Conservation (phyloP, 495 filamentous ascomycete genomes). For the Delitschia confertaspora region DNA sequence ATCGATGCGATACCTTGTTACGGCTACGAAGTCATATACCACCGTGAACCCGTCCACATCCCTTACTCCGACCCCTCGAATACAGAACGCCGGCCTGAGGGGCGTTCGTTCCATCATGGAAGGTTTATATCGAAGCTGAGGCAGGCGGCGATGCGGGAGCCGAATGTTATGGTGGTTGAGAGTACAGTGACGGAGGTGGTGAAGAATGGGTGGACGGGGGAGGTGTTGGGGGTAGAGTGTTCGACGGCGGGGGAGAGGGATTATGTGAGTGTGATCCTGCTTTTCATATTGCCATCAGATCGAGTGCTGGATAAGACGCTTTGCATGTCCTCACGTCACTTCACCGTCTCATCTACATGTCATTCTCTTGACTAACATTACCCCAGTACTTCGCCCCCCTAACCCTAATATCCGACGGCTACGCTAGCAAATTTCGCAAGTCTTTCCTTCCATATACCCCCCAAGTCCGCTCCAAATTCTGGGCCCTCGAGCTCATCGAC, state of each 20-base stretch:
- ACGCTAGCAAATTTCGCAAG: slow-evolving; percentile 88
- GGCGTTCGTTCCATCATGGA: slow-evolving; percentile 40
- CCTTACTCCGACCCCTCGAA: slow-evolving; percentile 44
- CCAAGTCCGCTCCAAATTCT: slow-evolving; percentile 72
- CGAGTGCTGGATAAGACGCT: no score
- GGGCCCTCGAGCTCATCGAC: slow-evolving; percentile 84
- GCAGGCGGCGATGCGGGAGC: slow-evolving; percentile 28
- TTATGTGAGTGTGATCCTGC: slow-evolving; percentile 33
- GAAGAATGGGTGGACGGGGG: slow-evolving; percentile 34
- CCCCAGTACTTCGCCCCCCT: slow-evolving; percentile 71
- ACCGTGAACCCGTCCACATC: slow-evolving; percentile 67
- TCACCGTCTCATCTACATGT: no score
- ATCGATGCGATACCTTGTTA: slow-evolving; percentile 77
- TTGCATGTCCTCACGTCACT: no score
- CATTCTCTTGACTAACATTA: no score
- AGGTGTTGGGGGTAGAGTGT: slow-evolving; percentile 66
- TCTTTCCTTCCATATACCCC: slow-evolving; percentile 60
- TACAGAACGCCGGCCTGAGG: slow-evolving; percentile 32
- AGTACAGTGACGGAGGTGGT: slow-evolving; percentile 42
- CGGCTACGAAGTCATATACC: slow-evolving; percentile 83
- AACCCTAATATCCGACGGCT: slow-evolving; percentile 87
- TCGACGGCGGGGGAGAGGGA: slow-evolving; percentile 54
- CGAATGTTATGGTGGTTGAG: slow-evolving; percentile 44
- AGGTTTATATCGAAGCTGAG: slow-evolving; percentile 38
- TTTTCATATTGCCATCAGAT: no score